Base-by-base conservation (phyloP, 106 monocot species). In the Dendrobium catenatum region DNA sequence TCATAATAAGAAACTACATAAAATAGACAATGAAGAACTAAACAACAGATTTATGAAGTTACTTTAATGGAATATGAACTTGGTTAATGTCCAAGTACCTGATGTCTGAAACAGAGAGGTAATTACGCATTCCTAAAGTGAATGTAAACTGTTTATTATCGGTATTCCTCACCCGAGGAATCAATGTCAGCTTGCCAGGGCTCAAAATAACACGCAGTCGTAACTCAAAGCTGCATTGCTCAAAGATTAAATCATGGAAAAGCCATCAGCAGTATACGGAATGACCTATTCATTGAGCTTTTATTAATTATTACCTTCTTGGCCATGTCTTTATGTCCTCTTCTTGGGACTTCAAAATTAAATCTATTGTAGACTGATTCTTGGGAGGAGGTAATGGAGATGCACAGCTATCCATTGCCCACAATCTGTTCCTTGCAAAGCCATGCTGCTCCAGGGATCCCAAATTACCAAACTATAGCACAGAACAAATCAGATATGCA, bases 261-360 rank as follows among this genome's bases (percentile, higher is more conserved):
- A 40, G 3, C 31, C 64, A 31, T 64, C 48, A 80, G 42, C 27
- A 73, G 15, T 22, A 49, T 73, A 19, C 16, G 24, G 9, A 66
- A 66, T 7, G 26, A 66, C 24, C 64, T 1, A 17, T 82, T 66
- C 64, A 81, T 42, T 40, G 72, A 74, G 37, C 15, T 17, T 37
- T 10, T 74, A 24, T 75, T 13, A 41, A 56, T 16, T 11, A 49
- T 37, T 83, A 89, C 92, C 92, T 87, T 73, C 77, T 80, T 19
- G 92, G 92, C 92, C 89, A 92, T 61, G 82, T 87, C 81, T 82
- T 89, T 1, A 86, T 46, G 55, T 89, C 89, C 47, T 87, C 89
- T 13, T 92, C 86, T 41, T 83, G 87, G 68, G 89, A 86, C 82
- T 84, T 89, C 83, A 87, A 81, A 81, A 92, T 82, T 40, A 92